phyloP scores from a whole-genome alignment of 1,284 basidiomycete genomes.

The Tetrapyrgos nigripes region DNA sequence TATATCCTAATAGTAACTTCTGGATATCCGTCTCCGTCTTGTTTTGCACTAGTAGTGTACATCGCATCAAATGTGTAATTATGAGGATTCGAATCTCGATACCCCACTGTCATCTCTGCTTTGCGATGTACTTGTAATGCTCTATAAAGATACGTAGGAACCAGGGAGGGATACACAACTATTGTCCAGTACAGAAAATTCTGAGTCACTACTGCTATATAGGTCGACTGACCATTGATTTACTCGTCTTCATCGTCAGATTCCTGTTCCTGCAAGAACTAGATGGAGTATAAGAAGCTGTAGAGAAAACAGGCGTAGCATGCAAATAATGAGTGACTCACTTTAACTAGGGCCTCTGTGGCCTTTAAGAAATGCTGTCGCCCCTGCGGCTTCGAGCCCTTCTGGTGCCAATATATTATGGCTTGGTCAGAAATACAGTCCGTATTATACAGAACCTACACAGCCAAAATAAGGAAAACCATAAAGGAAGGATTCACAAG shows the following conservation, averaged over 20 bases:
- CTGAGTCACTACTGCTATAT: background rate
- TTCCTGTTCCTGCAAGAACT: slow-evolving; percentile 86
- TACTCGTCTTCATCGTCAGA: slow-evolving; percentile 66
- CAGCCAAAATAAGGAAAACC: slow-evolving; percentile 9
- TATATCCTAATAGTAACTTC: background rate
- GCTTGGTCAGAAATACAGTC: slow-evolving; percentile 95
- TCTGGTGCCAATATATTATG: slow-evolving; percentile 97
- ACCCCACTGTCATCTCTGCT: slow-evolving; percentile 5
- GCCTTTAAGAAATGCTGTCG: slow-evolving; percentile 94
- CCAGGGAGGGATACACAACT: background rate
- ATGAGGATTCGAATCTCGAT: slow-evolving; percentile 1
- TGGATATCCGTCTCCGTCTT: background rate
- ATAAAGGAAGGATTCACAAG: slow-evolving; percentile 3
- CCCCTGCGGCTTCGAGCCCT: slow-evolving; percentile 94
- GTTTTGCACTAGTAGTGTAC: background rate
- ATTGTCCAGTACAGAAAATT: background rate
- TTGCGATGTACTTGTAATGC: no score
- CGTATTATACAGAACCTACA: slow-evolving; percentile 89
- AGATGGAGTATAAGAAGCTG: slow-evolving; percentile 15
- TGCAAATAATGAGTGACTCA: slow-evolving; percentile 36
- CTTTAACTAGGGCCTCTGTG: slow-evolving; percentile 90
- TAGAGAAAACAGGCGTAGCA: background rate
- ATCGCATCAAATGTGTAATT: no score
- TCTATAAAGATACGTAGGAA: slow-evolving; percentile 2
- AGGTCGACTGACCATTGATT: slow-evolving; percentile 5